Base-by-base conservation (phyloP, 768 basidiomycete species). In the Mycena kentingensis region DNA sequence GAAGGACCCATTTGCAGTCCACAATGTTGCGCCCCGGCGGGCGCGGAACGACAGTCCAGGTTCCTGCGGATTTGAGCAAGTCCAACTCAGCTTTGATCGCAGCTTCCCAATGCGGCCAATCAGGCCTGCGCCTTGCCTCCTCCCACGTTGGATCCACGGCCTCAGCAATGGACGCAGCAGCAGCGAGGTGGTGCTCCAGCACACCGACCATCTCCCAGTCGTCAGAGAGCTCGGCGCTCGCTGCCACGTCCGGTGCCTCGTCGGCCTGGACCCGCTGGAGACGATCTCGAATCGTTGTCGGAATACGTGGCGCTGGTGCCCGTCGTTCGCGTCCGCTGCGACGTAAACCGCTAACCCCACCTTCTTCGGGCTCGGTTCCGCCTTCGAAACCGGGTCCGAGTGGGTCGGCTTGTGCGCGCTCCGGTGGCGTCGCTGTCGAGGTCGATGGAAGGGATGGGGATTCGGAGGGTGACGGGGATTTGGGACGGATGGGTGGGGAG, bases 11-110 rank as follows among this genome's bases (percentile, higher is more conserved):
- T n/a, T n/a, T n/a, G n/a, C n/a, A n/a, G n/a, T n/a, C 61, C 18
- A 73, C 57, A 26, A 64, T 32, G 27, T 67, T 73, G 11, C 51
- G 39, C 18, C 61, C 61, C 3, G 34, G 21, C 4, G 69, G 70
- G 25, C 54, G n/a, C 5, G 49, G 31, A 0, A 52, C 55, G 21
- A 63, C 28, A 13, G 59, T 47, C 65, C 66, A 70, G 5, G 60
- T 67, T 4, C 51, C 55, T 5, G 58, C 53, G 21, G 42, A 54
- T 21, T 58, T 50, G 0, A 64, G 25, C 21, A 28, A 26, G 5
- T 7, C 28, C 1, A 65, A 26, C 18, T 62, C 60, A 11, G 27
- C 41, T 29, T 46, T 29, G 26, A 55, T 45, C 25, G 44, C 44
- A 26, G 18, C 41, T 39, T 38, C 35, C 36, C 51, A 46, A 56